Base-by-base conservation (phyloP, 108 stramenopile species). In the Pseudonitzschia delicatissima region DNA sequence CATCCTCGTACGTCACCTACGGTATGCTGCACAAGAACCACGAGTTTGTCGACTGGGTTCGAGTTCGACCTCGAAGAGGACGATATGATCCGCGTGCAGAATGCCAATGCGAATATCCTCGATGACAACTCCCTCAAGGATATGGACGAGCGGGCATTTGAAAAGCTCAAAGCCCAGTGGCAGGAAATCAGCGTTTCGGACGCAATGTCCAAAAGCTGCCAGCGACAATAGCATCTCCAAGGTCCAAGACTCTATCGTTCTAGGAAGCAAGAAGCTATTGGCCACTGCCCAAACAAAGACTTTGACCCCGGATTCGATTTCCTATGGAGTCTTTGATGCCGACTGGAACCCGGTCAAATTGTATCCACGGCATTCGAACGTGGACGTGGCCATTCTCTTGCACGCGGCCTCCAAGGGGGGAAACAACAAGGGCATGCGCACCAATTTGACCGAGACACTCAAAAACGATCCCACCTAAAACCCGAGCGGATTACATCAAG, bases 261-360 rank as follows among this genome's bases (percentile, higher is more conserved):
- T n/a, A n/a, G n/a, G n/a, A n/a, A n/a, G n/a, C n/a, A n/a, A n/a
- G n/a, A n/a, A n/a, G n/a, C n/a, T n/a, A n/a, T n/a, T n/a, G n/a
- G n/a, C n/a, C n/a, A n/a, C n/a, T n/a, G n/a, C n/a, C n/a, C n/a
- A n/a, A n/a, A 7, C 48, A 49, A 49, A 49, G 29, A 55, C 6
- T 8, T 5, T 32, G 32, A 23, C 47, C 20, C 20, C 47, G 6
- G 47, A 48, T 4, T 5, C 47, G 47, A 21, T 7, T 31, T 61
- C 60, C 15, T 61, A 40, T 25, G 37, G 28, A 15, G 34, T 61
- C 21, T 61, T 61, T 42, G 60, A 61, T 42, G 35, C 36, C 39
- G 2, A 61, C 5, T 61, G 60, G 60, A 61, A 61, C 4, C 60
- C 40, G n/a, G 0, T 61, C 20, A 3, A 26, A 25, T 42, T 61